Base-by-base conservation (phyloP, 2,329 filamentous ascomycete genomes). In the Scedosporium minutisporum region DNA sequence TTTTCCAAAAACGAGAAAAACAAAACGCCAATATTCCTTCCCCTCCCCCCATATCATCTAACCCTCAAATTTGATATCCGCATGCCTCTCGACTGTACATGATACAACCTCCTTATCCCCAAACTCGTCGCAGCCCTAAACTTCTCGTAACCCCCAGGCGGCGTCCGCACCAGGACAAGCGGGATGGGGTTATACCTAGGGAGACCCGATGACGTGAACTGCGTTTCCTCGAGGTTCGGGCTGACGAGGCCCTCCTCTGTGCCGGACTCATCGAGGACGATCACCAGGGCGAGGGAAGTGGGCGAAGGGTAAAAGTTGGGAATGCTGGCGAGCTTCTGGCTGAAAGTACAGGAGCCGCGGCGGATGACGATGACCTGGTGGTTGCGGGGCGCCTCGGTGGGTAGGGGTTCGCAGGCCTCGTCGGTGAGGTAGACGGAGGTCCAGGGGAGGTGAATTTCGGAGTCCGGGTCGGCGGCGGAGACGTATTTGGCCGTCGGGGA, bases 341-440 rank as follows among this genome's bases (percentile, higher is more conserved):
- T 87, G 73, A 97, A 97, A 25, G 83, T 88, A 76, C 95, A 99
- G 1, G 85, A 86, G 46, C 95, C 93, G 5, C 95, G 86, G 29
- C 84, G 86, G 68, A 97, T 80, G 59, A 96, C 83, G 64, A 99
- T 86, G 64, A 97, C 79, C 60, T 96, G 87, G 74, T 96, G 80
- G 57, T 78, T 74, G 29, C 78, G 78, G 2, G 81, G 74, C 0
- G 78, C 80, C 16, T 72, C 69, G n/a, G 82, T 79, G 2, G 82
- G 80, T 2, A 85, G 73, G 3, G 78, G 76, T n/a, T 78, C 76
- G 73, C 93, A 95, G 9, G 86, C 83, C 16, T 88, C 77, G 62
- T 80, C 88, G 7, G 87, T 87, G 21, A 93, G 82, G 75, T 87
- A 93, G 66, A 96, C 77, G 1, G 76, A 84, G 3, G 76, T 81